A percentile compares a stretch with the other conserved stretches of the same genome.
These are phyloP conservation scores for Pontederia crassipes DNA, from an alignment of 176 grass and related monocot species.

Conservation along the genomic window DNA sequence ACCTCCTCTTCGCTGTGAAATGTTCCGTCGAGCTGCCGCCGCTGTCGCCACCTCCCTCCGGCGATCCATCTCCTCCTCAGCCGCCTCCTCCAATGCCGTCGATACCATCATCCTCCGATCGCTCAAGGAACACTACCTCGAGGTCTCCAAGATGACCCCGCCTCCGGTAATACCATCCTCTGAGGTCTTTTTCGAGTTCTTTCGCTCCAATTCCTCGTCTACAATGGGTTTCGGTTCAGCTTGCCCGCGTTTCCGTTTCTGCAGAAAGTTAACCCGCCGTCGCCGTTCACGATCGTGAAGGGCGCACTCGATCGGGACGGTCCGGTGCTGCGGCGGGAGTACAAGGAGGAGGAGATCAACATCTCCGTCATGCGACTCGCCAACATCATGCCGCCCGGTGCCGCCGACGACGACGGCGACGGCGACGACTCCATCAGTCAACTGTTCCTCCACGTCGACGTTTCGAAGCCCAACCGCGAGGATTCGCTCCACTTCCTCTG, in stretches of 20 bases:
- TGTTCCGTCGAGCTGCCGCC: conserved; percentile 25
- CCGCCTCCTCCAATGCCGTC: conserved; percentile 36
- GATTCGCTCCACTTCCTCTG: conserved; percentile 89
- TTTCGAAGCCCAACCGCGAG: conserved; percentile 41
- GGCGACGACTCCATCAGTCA: conserved; percentile 56
- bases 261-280: conserved; percentile 63
- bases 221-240: not conserved
- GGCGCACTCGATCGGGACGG: conserved; percentile 54
- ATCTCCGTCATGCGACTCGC: conserved; percentile 80
- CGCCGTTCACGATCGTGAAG: conserved; percentile 65
- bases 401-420: conserved; percentile 25
- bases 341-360: conserved; percentile 68
- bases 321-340: conserved; percentile 50
- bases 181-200: not conserved
- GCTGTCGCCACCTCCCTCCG: conserved; percentile 18
- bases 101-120: conserved; percentile 79
- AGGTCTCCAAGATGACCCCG: conserved; percentile 78
- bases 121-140: conserved; percentile 84
- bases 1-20: not conserved
- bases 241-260: not conserved
- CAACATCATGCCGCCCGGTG: conserved; percentile 56
- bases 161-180: conserved; percentile 32
- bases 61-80: conserved; percentile 13
- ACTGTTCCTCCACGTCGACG: conserved; percentile 86
- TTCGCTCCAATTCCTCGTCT: not conserved